phyloP scores from a whole-genome alignment of 441 rosid species.

The Capsella rubella region DNA sequence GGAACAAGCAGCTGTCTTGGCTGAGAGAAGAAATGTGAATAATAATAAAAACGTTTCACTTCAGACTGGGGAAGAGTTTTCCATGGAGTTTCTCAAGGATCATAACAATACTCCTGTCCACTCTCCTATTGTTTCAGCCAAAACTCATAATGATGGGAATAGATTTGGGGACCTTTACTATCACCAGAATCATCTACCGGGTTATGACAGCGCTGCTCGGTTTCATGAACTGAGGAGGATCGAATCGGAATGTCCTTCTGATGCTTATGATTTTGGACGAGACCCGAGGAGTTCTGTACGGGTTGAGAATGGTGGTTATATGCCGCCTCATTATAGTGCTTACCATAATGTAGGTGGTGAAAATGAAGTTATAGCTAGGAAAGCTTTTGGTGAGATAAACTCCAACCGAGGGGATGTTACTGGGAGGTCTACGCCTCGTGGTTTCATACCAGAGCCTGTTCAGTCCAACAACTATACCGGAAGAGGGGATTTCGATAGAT shows the following conservation, averaged over 20 bases:
- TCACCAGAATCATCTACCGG: slow-evolving; percentile 51
- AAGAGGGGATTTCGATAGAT: slow-evolving; percentile 42
- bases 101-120: slow-evolving; percentile 47
- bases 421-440: slow-evolving; percentile 44
- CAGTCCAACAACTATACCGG: slow-evolving; percentile 45
- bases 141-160: slow-evolving; percentile 40
- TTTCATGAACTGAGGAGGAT: slow-evolving; percentile 65
- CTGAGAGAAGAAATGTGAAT: slow-evolving; percentile 44
- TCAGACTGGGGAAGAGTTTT: slow-evolving; percentile 75
- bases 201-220: slow-evolving; percentile 55
- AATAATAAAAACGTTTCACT: slow-evolving; percentile 59
- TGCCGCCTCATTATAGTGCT: slow-evolving; percentile 47
- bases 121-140: slow-evolving; percentile 39
- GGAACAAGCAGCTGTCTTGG: slow-evolving; percentile 37
- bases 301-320: slow-evolving; percentile 50
- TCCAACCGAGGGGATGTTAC: slow-evolving; percentile 45
- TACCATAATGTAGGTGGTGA: slow-evolving; percentile 51
- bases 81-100: slow-evolving; percentile 70
- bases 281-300: slow-evolving; percentile 49
- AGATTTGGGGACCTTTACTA: slow-evolving; percentile 44
- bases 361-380: slow-evolving; percentile 46
- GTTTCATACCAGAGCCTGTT: slow-evolving; percentile 42
- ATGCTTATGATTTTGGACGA: slow-evolving; percentile 55
- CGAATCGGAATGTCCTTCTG: slow-evolving; percentile 62
- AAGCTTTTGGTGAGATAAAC: slow-evolving; percentile 55